Percentiles rank a stretch among this genome's conserved stretches.
These are phyloP conservation scores for Pseudognaphalium luteoalbum DNA, from an alignment of 129 eudicot genomes.

Conservation along the genomic window DNA sequence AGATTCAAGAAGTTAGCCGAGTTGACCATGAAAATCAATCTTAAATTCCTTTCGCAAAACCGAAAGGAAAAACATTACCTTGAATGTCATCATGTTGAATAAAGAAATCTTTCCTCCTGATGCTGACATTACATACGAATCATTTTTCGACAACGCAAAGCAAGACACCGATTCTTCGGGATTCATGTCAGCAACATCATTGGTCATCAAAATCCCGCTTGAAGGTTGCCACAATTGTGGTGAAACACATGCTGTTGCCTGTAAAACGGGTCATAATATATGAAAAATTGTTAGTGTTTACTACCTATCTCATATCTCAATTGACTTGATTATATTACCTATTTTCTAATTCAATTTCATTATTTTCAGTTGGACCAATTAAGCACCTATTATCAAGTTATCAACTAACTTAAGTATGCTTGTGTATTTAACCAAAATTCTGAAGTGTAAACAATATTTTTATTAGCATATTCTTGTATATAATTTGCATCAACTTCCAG, in stretches of 20 bases:
- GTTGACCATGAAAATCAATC: slow-evolving; percentile 2
- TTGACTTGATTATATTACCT: not conserved
- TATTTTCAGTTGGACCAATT: not conserved
- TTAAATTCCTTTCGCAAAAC: not conserved
- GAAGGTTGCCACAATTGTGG: slow-evolving; percentile 97
- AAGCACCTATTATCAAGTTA: not conserved
- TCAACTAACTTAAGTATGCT: no score
- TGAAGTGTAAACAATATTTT: no score
- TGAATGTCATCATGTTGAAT: slow-evolving; percentile 97
- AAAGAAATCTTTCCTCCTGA: slow-evolving; percentile 96
- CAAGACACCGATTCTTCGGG: slow-evolving; percentile 93
- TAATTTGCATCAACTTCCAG: no score
- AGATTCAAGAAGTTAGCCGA: slow-evolving; percentile 3
- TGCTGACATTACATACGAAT: slow-evolving; percentile 96
- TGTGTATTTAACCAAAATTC: no score
- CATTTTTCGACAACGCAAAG: slow-evolving; percentile 94
- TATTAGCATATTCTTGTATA: no score
- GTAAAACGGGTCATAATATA: not conserved
- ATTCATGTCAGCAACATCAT: slow-evolving; percentile 69
- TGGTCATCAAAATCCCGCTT: slow-evolving; percentile 91
- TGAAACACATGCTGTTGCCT: slow-evolving; percentile 82
- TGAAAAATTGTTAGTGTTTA: not conserved
- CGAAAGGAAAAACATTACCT: slow-evolving; percentile 48
- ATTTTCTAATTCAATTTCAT: no score
- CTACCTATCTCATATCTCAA: not conserved